Conservation (phyloP, 2,329 filamentous ascomycete genomes). For the Emmonsia crescens region DNA sequence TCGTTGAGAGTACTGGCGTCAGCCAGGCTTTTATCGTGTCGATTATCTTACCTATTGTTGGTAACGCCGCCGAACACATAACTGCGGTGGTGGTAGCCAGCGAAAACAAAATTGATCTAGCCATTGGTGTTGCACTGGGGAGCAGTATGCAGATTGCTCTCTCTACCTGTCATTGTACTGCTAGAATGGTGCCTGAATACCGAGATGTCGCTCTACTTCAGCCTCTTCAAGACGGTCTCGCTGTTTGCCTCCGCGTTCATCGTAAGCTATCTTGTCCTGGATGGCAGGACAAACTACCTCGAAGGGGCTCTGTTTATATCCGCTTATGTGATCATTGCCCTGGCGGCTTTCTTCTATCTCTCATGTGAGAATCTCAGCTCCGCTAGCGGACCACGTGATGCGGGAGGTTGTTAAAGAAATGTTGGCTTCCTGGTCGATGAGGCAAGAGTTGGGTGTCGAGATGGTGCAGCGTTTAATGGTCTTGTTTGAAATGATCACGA, state of each 20-base stretch:
- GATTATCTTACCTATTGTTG: constrained; percentile 62
- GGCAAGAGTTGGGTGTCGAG: not conserved
- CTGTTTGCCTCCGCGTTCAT: constrained; percentile 77
- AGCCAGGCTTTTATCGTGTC: constrained; percentile 60
- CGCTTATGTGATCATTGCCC: constrained; percentile 56
- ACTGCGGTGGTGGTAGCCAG: constrained; percentile 60
- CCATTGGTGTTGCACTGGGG: constrained; percentile 61
- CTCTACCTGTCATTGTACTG: constrained; percentile 57
- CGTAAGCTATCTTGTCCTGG: constrained; percentile 77
- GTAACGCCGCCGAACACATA: constrained; percentile 63
- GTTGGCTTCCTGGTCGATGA: not conserved
- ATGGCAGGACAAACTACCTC: constrained; percentile 77
- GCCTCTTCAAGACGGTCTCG: constrained; percentile 77
- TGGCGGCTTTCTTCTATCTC: constrained; percentile 59
- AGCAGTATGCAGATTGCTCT: constrained; percentile 62
- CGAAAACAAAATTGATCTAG: constrained; percentile 68
- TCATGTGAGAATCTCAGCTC: constrained; percentile 38
- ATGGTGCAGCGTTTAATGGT: not conserved
- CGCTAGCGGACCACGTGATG: constrained; percentile 13
- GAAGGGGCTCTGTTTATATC: constrained; percentile 58
- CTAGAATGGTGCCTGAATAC: constrained; percentile 59
- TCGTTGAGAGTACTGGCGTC: constrained; percentile 46
- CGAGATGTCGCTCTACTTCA: constrained; percentile 74
- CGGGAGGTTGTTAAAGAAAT: constrained; percentile 3
- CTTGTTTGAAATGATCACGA: not conserved